Evolutionary conservation across 2,329 filamentous ascomycete genomes (phyloP), one percentile per base, ranked within the genome.

Genomic region (Huntiella savannae): DNA sequence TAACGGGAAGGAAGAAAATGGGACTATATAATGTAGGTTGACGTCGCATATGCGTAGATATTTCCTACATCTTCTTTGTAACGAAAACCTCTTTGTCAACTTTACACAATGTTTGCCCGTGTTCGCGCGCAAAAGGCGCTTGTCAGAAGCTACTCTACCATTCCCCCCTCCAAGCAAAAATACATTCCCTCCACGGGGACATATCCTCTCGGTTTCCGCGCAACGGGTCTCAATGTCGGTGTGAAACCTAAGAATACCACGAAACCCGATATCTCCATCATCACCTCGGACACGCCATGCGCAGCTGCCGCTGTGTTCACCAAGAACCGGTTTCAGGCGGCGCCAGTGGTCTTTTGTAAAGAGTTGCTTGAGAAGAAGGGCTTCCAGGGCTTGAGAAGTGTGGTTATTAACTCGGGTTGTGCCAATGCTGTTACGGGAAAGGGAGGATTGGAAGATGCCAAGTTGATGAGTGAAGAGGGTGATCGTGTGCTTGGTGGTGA

Each of bases 291-390:
- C 56, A 71, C 70, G 45, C 85, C 87, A 46, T 95, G 86, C 61
- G 73, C 83, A 5, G 87, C 81, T 7, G 85, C 87, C 0, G 91
- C 86, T 5, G 87, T 96, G 40, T 95, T 96, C 66, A 98, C 91
- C 46, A 92, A 86, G 62, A 98, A 98, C 67, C 87, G 88, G 62
- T 98, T 98, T 65, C 87, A 95, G 63, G 91, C 91, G 13, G 91
- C 91, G 8, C 91, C 91, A 4, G 88, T 98, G 39, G 85, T 83
- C 28, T 82, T 93, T 51, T 88, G 82, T 61, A 71, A 77, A 52
- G 70, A 79, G 48, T 74, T 87, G 50, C 65, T 94, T 33, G 69
- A 76, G 58, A 68, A 68, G 53, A 74, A 75, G 54, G 66, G 69
- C 41, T 82, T 84, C 49, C 61, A 71, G 10, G 83, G 81, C 1